Conservation (phyloP, 164 flowering plant species). For the Annona cherimola region DNA sequence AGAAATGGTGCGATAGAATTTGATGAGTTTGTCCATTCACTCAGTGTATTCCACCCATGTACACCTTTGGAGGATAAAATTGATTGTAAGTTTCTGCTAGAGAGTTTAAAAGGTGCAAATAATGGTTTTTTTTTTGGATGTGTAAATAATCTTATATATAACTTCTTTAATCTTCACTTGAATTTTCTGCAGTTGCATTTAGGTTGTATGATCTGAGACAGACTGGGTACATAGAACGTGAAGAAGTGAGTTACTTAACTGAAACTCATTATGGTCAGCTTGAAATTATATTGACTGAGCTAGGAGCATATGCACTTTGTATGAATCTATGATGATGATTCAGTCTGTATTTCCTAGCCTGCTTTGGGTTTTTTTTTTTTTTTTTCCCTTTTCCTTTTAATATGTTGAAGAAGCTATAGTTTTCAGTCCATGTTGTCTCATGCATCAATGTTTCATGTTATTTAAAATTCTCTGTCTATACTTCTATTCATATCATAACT, state of each 20-base stretch:
- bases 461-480: too few species aligned
- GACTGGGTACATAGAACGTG: conserved; percentile 81
- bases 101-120: not conserved
- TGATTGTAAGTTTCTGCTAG: conserved; percentile 67
- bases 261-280: not conserved
- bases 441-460: too few species aligned
- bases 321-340: too few species aligned
- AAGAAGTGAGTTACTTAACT: conserved; percentile 54
- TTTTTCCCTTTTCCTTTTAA: too few species aligned
- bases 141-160: not conserved
- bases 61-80: conserved; percentile 70
- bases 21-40: conserved; percentile 78
- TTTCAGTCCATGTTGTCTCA: too few species aligned
- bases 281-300: too few species aligned
- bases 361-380: too few species aligned
- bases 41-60: conserved; percentile 72
- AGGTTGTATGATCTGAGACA: conserved; percentile 76
- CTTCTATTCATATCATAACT: too few species aligned
- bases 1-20: conserved; percentile 81
- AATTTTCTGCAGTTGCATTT: conserved; percentile 65
- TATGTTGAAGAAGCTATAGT: too few species aligned
- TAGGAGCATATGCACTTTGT: too few species aligned
- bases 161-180: not conserved
- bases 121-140: not conserved
- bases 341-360: too few species aligned